Evolutionary conservation across 2,329 filamentous ascomycete genomes (phyloP), one percentile per base, ranked within the genome.

Genomic region (Aureobasidium zeae): DNA sequence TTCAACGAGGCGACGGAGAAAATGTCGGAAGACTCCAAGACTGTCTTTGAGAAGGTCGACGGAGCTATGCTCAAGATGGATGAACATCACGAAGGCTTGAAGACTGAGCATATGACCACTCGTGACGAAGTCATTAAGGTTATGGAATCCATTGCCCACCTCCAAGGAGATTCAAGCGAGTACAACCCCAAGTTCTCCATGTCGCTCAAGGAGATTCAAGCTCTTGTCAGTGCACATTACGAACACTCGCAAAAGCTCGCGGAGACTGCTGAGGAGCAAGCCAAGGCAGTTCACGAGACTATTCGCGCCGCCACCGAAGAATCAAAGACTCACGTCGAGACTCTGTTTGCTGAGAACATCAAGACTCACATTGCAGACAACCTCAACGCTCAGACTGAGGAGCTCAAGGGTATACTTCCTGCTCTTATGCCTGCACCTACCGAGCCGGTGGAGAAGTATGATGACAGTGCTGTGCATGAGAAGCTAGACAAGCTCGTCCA

Each of bases 181-280:
- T 82, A 83, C 51, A 83, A 95, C 53, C 91, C 91, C 1, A 83
- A 93, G 64, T 83, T 96, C 52, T 74, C 95, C 46, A 81, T 89
- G 42, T 77, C 84, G 0, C 77, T 98, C 51, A 83, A 86, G 54
- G 85, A 95, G 55, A 79, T 96, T n/a, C 72, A 93, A 28, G 70
- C 78, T 6, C 72, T 93, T 17, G 84, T 94, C 44, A 82, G 79
- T 17, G 77, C 93, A 58, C 88, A 96, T 59, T 94, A 83, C 55
- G 86, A 94, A 53, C 85, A 94, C 57, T 83, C 86, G 11, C 86
- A 88, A 62, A 72, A 75, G 32, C 59, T 65, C 9, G 57, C 60
- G 21, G 56, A 62, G 6, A 50, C 51, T 2, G 57, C 59, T 11
- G 55, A 53, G 13, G 55, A 63, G 46, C 57, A 63, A 8, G 64